Conservation (phyloP, 805 yeast genomes). For the Ogataea naganishii region DNA sequence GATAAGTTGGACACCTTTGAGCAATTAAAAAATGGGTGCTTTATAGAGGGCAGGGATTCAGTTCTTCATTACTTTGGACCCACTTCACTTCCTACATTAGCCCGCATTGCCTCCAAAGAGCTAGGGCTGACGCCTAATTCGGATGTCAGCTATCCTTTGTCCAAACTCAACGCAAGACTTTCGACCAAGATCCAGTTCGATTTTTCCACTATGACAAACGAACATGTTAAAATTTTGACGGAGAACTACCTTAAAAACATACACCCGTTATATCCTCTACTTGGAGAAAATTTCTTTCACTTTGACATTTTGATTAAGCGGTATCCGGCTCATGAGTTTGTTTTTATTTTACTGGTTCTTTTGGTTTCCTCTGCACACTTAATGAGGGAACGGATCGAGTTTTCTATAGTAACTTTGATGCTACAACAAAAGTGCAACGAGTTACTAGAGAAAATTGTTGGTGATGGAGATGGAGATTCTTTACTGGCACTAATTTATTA, state of each 20-base stretch:
- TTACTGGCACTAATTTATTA: slow-evolving; percentile 7
- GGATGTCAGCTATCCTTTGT: not conserved
- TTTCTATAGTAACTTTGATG: slow-evolving; percentile 11
- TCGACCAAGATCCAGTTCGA: slow-evolving; percentile 8
- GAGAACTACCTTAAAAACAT: slow-evolving; percentile 10
- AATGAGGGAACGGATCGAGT: slow-evolving; percentile 9
- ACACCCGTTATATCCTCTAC: slow-evolving; percentile 11
- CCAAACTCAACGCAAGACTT: slow-evolving; percentile 2
- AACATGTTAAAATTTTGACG: slow-evolving; percentile 9
- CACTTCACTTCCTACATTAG: slow-evolving; percentile 7
- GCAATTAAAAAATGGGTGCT: slow-evolving; percentile 7
- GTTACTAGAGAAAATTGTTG: slow-evolving; percentile 5
- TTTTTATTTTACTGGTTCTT: slow-evolving; percentile 9
- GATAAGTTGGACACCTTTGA: slow-evolving; percentile 4
- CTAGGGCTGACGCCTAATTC: slow-evolving; percentile 2
- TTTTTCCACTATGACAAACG: slow-evolving; percentile 7
- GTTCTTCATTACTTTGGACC: slow-evolving; percentile 12
- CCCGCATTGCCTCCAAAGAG: slow-evolving; percentile 6
- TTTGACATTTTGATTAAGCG: slow-evolving; percentile 10
- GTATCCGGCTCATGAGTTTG: slow-evolving; percentile 8
- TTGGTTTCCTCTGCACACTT: slow-evolving; percentile 13
- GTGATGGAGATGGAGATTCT: slow-evolving; percentile 10
- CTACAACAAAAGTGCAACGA: slow-evolving; percentile 10
- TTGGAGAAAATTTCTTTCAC: slow-evolving; percentile 11
- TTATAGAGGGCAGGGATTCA: slow-evolving; percentile 8